Base-by-base conservation (phyloP, 202 grass and related monocot genomes). In the Hordeum pubiflorum region DNA sequence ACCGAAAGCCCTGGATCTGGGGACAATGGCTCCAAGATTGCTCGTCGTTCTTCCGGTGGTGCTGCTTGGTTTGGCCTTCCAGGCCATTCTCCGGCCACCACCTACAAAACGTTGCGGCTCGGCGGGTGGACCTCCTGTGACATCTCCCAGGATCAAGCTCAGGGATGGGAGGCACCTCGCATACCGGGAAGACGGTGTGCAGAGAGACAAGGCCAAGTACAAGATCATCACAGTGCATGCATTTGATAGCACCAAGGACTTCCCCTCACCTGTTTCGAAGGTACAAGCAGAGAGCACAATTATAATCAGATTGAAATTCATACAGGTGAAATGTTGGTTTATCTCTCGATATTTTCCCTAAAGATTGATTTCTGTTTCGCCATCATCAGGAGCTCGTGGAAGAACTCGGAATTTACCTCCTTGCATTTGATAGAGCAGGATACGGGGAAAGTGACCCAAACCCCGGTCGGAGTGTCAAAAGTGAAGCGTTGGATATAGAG, bases 341-440 rank as follows among this genome's bases (percentile, higher is more conserved):
- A 24, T 74, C 63, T 81, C 23, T 31, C 67, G 8, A 40, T 70
- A 63, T 39, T 75, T 63, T 86, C 20, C 31, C 72, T 59, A 43
- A 14, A 71, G 40, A 52, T 52, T 52, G 40, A 3, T 33, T 69
- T 67, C 48, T 82, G 60, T 66, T 83, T 21, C 58, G 52, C 24
- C 39, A 72, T 48, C 33, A 82, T 77, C 85, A 97, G 87, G 83
- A 83, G 61, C 70, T 91, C 8, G 64, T 90, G 55, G 82, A 91
- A 61, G 85, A 88, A 65, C 46, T 93, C 43, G 72, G 79, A 24
- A 88, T 93, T 63, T 86, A 91, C 82, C 69, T 91, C 24, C 34
- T 97, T 81, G 84, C 91, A 73, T 97, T 89, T 55, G 91, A 93
- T 63, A 87, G 89, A 81, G 62, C 82, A 24, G 91, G 89, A 33